A percentile compares a stretch with the other conserved stretches of the same genome.
Conservation (phyloP, 345 rosid genomes). For the Sisymbrium irio region DNA sequence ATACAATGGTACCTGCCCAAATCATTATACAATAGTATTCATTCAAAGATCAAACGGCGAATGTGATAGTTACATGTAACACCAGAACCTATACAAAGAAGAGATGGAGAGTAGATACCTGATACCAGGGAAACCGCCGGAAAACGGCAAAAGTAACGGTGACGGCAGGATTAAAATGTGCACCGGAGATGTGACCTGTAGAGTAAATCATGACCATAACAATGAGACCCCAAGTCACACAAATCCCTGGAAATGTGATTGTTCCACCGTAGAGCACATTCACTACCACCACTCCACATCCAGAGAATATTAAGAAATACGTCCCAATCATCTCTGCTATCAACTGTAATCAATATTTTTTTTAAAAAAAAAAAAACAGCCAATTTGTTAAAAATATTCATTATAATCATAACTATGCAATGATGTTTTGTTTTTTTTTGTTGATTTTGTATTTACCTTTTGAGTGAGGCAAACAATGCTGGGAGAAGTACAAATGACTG, state of each 20-base stretch:
- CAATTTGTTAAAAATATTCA: background rate
- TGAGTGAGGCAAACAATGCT: slow-evolving; percentile 29
- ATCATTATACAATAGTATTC: background rate
- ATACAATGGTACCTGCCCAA: slow-evolving; percentile 51
- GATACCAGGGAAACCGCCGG: slow-evolving; percentile 46
- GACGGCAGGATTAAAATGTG: slow-evolving; percentile 79
- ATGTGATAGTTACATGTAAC: background rate
- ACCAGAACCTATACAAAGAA: background rate
- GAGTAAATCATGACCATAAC: slow-evolving; percentile 75
- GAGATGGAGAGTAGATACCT: slow-evolving; percentile 32
- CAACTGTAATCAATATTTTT: slow-evolving; percentile 35
- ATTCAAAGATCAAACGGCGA: background rate
- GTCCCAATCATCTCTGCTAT: slow-evolving; percentile 72
- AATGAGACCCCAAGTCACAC: slow-evolving; percentile 67
- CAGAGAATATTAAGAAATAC: slow-evolving; percentile 68
- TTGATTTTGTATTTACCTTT: slow-evolving; percentile 13
- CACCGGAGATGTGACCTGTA: slow-evolving; percentile 77
- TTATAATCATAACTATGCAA: background rate
- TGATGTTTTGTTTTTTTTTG: no score
- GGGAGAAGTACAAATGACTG: slow-evolving; percentile 28
- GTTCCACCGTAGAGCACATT: slow-evolving; percentile 52
- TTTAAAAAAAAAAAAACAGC: background rate
- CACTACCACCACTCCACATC: slow-evolving; percentile 67
- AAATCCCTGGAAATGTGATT: slow-evolving; percentile 63
- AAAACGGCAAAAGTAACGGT: slow-evolving; percentile 60